Base-by-base conservation (phyloP, 257 asterid genomes). In the Solanum paucissectum region DNA sequence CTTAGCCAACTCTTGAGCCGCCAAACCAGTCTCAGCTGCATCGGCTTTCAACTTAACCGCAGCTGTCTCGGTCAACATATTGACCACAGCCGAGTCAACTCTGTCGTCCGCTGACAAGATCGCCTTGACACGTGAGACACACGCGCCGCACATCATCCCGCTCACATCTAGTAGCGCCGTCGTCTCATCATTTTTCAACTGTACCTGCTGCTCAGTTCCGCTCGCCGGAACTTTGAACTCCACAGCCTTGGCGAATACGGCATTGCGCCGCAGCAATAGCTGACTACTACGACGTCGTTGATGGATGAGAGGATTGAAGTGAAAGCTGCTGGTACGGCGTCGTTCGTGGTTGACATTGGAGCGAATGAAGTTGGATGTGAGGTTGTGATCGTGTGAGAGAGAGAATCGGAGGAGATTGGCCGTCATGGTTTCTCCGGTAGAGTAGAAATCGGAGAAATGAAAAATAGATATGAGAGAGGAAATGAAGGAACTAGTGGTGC, bases 101-200 rank as follows among this genome's bases (percentile, higher is more conserved):
- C 99, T 95, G 81, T 93, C 94, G 90, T 95, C 98, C 75, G 94
- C 91, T 25, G 98, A 88, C 60, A 95, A 25, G 74, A 96, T 94
- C 85, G 99, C 91, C 93, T 96, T 95, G 84, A 96, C 96, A 74
- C 98, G 98, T 29, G 98, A 91, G 25, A 91, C 99, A 81, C 99
- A 94, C 90, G 97, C 98, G 89, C 99, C 99, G 90, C 99, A 96
- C 99, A 96, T 96, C 98, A 96, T 96, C 60, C 99, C 99, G 9
- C 95, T 90, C 5, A 96, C 98, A 29, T 96, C 98, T 11, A 96
- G 94, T 7, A 96, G 88, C 6, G 95, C 92, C 0, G 94, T 94
- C 18, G 87, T 32, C 14, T 90, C 94, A 6, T 88, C 90, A 81
- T 81, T 91, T 34, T 89, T 83, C 83, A 55, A 94, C 86, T 36